Conservation (phyloP, 2,329 filamentous ascomycete genomes). For the Fusarium falciforme region DNA sequence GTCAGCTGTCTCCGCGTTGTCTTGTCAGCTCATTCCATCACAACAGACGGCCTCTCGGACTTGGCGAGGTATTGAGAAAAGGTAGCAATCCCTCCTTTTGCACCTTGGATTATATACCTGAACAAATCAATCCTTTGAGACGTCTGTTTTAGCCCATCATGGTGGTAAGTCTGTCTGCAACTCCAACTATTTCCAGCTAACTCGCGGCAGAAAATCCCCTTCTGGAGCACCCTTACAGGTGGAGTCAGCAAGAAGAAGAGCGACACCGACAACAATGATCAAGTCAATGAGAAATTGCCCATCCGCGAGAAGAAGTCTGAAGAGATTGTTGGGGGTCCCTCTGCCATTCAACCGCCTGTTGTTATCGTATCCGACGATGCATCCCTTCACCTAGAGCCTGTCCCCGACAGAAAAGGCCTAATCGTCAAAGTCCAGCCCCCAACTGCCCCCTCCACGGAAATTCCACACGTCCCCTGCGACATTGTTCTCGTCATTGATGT, state of each 20-base stretch:
- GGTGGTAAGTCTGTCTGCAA: conserved; percentile 8
- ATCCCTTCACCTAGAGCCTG: conserved; percentile 53
- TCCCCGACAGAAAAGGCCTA: conserved; percentile 53
- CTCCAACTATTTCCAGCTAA: not conserved
- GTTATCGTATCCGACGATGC: conserved; percentile 24
- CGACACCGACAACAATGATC: not conserved
- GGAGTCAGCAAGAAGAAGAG: not conserved
- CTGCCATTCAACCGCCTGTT: not conserved
- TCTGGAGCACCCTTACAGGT: conserved; percentile 11
- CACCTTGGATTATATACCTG: not conserved
- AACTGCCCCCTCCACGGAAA: conserved; percentile 41
- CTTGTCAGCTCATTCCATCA: conserved; percentile 7
- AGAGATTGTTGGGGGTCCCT: not conserved
- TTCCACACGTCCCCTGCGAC: conserved; percentile 64
- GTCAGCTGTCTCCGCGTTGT: not conserved
- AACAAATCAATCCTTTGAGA: not conserved
- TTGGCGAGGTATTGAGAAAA: not conserved
- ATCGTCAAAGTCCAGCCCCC: conserved; percentile 62
- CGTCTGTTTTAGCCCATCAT: conserved; percentile 19
- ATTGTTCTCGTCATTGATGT: conserved; percentile 72
- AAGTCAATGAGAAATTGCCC: not conserved
- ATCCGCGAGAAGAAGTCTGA: conserved; percentile 9
- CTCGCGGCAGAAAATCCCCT: conserved; percentile 29
- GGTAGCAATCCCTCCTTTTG: conserved; percentile 2
- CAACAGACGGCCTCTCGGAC: not conserved